Evolutionary conservation across 2,329 filamentous ascomycete species (phyloP).

Genomic region (Colletotrichum tabaci): DNA sequence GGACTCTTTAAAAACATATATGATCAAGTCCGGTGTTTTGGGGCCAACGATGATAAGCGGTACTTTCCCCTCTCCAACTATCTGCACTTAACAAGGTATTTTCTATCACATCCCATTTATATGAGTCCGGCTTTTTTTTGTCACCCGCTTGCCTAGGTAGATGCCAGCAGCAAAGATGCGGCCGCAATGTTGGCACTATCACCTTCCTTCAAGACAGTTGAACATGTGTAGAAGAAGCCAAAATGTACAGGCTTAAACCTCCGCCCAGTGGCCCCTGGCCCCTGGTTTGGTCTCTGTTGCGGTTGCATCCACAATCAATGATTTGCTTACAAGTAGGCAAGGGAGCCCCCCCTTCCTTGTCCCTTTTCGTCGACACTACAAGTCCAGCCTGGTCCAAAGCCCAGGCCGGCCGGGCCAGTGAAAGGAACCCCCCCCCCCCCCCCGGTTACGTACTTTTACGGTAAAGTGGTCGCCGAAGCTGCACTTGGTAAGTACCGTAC

Average conservation of each 20-base stretch:
- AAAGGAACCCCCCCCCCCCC: no score
- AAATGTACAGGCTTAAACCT: background rate
- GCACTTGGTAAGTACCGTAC: background rate
- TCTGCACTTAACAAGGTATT: no score
- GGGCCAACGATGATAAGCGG: no score
- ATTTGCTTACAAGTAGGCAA: background rate
- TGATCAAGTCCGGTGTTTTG: no score
- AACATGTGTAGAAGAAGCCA: background rate
- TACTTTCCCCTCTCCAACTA: no score
- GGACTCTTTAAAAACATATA: no score
- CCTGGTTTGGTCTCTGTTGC: background rate
- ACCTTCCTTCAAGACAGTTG: background rate
- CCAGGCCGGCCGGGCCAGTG: conserved; percentile 4
- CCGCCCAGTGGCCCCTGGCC: background rate
- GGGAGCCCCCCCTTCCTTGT: background rate
- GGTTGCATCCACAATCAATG: background rate
- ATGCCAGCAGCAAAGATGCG: background rate
- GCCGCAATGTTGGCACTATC: background rate
- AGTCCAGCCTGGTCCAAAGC: conserved; percentile 5
- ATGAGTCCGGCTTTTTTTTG: no score
- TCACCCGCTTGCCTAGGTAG: background rate
- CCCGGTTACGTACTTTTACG: conserved; percentile 15
- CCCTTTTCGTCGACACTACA: conserved; percentile 4
- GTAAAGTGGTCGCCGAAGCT: background rate
- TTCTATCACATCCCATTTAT: no score